Conservation (phyloP, 495 filamentous ascomycete species). For the Hypoxylon crocopeplum region DNA sequence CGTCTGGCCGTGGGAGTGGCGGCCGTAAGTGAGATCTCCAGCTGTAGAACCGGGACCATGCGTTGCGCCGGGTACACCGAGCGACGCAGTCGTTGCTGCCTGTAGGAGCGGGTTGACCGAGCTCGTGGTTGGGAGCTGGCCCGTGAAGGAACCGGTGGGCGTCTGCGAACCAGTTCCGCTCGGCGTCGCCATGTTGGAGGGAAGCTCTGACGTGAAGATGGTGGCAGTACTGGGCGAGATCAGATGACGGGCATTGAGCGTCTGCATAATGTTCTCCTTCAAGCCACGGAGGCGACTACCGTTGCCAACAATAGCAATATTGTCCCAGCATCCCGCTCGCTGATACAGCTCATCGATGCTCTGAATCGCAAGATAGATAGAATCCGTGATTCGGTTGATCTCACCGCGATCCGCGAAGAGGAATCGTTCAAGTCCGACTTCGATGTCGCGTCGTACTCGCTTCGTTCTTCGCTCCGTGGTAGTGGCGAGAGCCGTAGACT, state of each 20-base stretch:
- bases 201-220: slow-evolving; percentile 96
- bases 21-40: slow-evolving; percentile 44
- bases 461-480: slow-evolving; percentile 46
- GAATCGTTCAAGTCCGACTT: slow-evolving; percentile 89
- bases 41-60: slow-evolving; percentile 46
- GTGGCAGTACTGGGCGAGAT: slow-evolving; percentile 89
- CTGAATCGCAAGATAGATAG: slow-evolving; percentile 81
- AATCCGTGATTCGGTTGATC: slow-evolving; percentile 78
- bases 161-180: slow-evolving; percentile 91
- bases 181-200: slow-evolving; percentile 88
- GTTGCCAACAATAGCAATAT: slow-evolving; percentile 84
- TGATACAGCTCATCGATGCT: slow-evolving; percentile 78
- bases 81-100: slow-evolving; percentile 79
- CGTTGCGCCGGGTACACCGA: slow-evolving; percentile 57
- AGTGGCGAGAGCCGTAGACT: slow-evolving; percentile 6
- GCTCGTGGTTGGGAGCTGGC: slow-evolving; percentile 54
- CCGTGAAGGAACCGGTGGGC: slow-evolving; percentile 69
- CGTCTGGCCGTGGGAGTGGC: slow-evolving; percentile 86
- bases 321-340: slow-evolving; percentile 88
- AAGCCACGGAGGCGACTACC: slow-evolving; percentile 85
- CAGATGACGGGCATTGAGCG: slow-evolving; percentile 80
- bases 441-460: slow-evolving; percentile 72
- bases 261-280: slow-evolving; percentile 83
- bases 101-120: slow-evolving; percentile 91
- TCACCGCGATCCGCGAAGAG: slow-evolving; percentile 75